Base-by-base conservation (phyloP, 2,329 filamentous ascomycete species). In the Ampelomyces quisqualis region DNA sequence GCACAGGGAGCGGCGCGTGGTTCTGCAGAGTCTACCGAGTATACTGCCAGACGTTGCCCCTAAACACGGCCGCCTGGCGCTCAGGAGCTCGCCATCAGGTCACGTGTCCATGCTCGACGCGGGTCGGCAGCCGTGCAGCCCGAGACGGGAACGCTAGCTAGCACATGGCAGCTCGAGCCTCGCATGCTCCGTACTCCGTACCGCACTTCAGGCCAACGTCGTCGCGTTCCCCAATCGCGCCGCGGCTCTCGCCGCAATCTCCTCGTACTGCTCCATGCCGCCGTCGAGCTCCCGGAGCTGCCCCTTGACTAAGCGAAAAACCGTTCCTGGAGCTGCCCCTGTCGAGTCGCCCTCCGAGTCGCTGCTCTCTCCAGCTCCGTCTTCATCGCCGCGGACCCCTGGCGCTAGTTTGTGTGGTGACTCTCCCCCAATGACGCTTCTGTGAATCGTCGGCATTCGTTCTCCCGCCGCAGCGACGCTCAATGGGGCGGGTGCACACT, bases 401-500 rank as follows among this genome's bases (percentile, higher is more conserved):
- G 57, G 58, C 51, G 58, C 59, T 60, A 67, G 55, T 49, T 57
- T 60, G 45, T 66, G 60, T 32, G 65, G 58, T 49, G 68, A 76
- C 33, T 62, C 67, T 1, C 84, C 84, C 60, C 88, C 84, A 1
- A 93, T 75, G 0, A 86, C 86, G 2, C 81, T 82, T 23, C 83
- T 78, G 67, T 34, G 38, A 27, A 26, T 22, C 28, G 13, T 55
- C 43, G 53, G 40, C 38, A 27, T 32, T 39, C 39, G 27, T 32
- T 32, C 18, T 24, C 1, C 21, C 23, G 34, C 15, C 28, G 20
- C 40, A 39, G 34, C 20, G 29, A 31, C 15, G 7, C 15, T 31
- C 29, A 18, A 17, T 17, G 5, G 82, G 5, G 7, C 18, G 18
- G 6, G 8, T 31, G 15, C 3, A 31, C 29, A 48, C 57, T 17